Base-by-base conservation (phyloP, 495 filamentous ascomycete genomes). In the Penicillium angulare region DNA sequence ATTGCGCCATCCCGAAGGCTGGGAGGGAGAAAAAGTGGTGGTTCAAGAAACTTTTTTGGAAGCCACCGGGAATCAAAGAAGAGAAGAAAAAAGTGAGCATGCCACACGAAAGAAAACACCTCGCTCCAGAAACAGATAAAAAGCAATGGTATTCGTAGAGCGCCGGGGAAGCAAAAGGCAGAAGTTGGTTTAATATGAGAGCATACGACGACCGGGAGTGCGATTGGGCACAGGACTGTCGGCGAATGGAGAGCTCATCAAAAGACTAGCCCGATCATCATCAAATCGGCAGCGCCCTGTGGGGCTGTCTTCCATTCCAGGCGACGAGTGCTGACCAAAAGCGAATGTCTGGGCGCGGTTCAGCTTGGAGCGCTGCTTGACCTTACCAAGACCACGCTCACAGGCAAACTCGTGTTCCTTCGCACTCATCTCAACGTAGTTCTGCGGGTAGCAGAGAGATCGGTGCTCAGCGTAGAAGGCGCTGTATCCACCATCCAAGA, bases 401-500 rank as follows among this genome's bases (percentile, higher is more conserved):
- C 93, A 97, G 23, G 90, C 91, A 54, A 85, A 83, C 52, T 87
- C 86, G 66, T 97, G 92, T 65, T 91, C 87, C 56, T 91, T 85
- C 54, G 85, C 87, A 44, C 80, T 85, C 95, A 99, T 99, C 68
- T 92, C 89, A 22, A 97, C 89, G 59, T 99, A 99, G 53, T 91
- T 88, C 61, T 95, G 92, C 7, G 93, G 93, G 49, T 82, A 89
- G 74, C 95, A 99, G 35, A 90, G 82, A 9, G 78, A 68, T 35
- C 84, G 83, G 64, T 96, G 81, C 44, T 87, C 73, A 12, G 78
- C 65, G 70, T 91, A 99, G 76, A 99, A 99, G 1, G 84, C 78
- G 64, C 88, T 95, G 69, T 99, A 99, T 17, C 95, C 95, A 35
- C 95, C 95, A 35, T 97, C 90, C 21, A 99, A 78, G 59, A 99